These are phyloP conservation scores for Blepharisma stoltei DNA, from an alignment of 73 alveolate species.

Conservation along the genomic window DNA sequence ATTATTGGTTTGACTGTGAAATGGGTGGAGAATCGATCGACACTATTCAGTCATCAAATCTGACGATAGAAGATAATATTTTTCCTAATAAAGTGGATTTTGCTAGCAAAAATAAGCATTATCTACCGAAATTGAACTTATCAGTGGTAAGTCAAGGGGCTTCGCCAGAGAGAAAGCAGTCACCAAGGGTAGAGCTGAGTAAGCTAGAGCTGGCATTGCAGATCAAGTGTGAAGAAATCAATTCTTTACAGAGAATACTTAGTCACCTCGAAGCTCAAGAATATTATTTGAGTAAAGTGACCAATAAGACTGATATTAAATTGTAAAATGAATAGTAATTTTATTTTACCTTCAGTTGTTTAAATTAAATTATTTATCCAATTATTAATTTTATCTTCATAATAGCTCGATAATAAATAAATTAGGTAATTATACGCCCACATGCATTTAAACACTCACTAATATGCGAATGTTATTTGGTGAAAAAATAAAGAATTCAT, in stretches of 20 bases:
- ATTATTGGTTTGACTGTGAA: constrained; percentile 10
- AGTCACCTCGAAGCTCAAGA: constrained; percentile 33
- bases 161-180: background rate
- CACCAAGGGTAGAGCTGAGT: background rate
- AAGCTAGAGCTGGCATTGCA: constrained; percentile 3
- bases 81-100: constrained; percentile 14
- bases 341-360: too few relatives aligned
- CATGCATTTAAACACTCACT: too few relatives aligned
- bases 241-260: constrained; percentile 34
- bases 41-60: background rate
- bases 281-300: background rate
- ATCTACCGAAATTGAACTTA: constrained; percentile 4
- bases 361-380: too few relatives aligned
- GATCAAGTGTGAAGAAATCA: constrained; percentile 32
- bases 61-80: background rate
- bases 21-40: background rate
- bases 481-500: too few relatives aligned
- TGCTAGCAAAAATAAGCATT: background rate
- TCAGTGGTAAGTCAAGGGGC: background rate
- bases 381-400: too few relatives aligned
- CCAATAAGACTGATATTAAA: too few relatives aligned
- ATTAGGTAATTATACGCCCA: too few relatives aligned
- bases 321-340: too few relatives aligned
- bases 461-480: too few relatives aligned
- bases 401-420: too few relatives aligned